Conservation (phyloP, 2,329 filamentous ascomycete species). For the Penicillium sclerotigenum region DNA sequence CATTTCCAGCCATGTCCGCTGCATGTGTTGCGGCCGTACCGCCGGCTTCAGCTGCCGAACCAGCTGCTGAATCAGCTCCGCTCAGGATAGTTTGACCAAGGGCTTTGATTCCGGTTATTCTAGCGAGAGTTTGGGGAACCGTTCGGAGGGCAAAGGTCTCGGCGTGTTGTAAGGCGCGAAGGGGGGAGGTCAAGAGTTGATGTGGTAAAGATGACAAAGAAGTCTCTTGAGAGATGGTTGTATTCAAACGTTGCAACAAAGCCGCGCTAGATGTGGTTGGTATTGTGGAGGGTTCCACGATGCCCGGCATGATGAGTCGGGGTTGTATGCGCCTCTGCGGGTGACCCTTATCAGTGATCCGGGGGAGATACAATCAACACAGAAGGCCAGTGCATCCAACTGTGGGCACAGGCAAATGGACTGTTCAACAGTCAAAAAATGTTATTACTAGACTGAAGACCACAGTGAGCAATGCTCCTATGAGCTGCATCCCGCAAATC, state of each 20-base stretch:
- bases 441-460: neutral
- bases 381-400: slow-evolving; percentile 1
- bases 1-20: slow-evolving; percentile 34
- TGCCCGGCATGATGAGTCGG: slow-evolving; percentile 26
- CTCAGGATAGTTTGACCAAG: slow-evolving; percentile 27
- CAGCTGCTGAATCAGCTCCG: slow-evolving; percentile 15
- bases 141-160: slow-evolving; percentile 37
- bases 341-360: slow-evolving; percentile 18
- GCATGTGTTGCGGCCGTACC: slow-evolving; percentile 39
- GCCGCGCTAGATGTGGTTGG: slow-evolving; percentile 23
- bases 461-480: slow-evolving; percentile 18
- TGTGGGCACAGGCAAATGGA: neutral
- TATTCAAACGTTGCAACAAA: slow-evolving; percentile 20
- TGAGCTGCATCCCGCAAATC: slow-evolving; percentile 12
- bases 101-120: slow-evolving; percentile 28
- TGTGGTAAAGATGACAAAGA: slow-evolving; percentile 30
- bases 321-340: slow-evolving; percentile 7
- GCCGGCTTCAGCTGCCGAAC: slow-evolving; percentile 27
- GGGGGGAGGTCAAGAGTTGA: slow-evolving; percentile 35
- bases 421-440: neutral
- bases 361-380: slow-evolving; percentile 18
- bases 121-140: slow-evolving; percentile 34
- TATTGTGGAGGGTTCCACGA: slow-evolving; percentile 17
- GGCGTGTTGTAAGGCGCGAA: slow-evolving; percentile 37
- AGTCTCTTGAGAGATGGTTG: slow-evolving; percentile 11